These are phyloP conservation scores for Xylaria longipes DNA, from an alignment of 495 filamentous ascomycete genomes.

Conservation along the genomic window DNA sequence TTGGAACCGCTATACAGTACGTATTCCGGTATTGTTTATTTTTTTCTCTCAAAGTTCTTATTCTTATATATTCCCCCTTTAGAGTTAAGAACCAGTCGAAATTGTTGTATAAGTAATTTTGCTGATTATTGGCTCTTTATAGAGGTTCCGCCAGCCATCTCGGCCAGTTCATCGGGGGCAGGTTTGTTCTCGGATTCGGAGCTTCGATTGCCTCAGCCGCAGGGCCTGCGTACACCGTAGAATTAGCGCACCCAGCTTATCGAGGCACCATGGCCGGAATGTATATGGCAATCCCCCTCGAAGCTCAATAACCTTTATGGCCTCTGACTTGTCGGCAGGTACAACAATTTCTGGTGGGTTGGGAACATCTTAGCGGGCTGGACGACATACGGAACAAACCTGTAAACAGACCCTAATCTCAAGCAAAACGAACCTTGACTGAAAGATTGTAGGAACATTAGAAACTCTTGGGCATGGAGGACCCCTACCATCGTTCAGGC, in stretches of 20 bases:
- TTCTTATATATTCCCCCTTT: neutral
- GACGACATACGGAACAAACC: constrained; percentile 44
- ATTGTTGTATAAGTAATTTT: neutral
- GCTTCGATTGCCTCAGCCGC: constrained; percentile 26
- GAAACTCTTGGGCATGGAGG: constrained; percentile 53
- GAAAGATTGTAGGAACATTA: constrained; percentile 27
- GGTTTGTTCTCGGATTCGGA: constrained; percentile 58
- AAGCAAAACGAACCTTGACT: neutral
- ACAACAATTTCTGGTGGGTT: constrained; percentile 45
- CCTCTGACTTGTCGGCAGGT: constrained; percentile 24
- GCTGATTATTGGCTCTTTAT: neutral
- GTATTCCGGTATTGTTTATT: neutral
- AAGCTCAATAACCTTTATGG: too few species aligned
- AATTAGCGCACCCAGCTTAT: constrained; percentile 40
- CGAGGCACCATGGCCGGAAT: constrained; percentile 62
- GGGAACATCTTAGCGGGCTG: constrained; percentile 45
- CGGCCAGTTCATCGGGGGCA: constrained; percentile 59
- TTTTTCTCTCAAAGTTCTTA: neutral
- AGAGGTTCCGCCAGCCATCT: constrained; percentile 47
- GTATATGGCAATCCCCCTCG: constrained; percentile 24
- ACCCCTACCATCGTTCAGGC: constrained; percentile 63
- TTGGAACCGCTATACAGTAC: constrained; percentile 59
- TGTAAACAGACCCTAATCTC: constrained; percentile 22
- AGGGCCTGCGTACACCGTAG: constrained; percentile 25
- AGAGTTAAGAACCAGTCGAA: neutral